A percentile compares a stretch with the other conserved stretches of the same genome.
Evolutionary conservation across 2,329 filamentous ascomycete species (phyloP).

Genomic region (Arthrobotrys megalospora): DNA sequence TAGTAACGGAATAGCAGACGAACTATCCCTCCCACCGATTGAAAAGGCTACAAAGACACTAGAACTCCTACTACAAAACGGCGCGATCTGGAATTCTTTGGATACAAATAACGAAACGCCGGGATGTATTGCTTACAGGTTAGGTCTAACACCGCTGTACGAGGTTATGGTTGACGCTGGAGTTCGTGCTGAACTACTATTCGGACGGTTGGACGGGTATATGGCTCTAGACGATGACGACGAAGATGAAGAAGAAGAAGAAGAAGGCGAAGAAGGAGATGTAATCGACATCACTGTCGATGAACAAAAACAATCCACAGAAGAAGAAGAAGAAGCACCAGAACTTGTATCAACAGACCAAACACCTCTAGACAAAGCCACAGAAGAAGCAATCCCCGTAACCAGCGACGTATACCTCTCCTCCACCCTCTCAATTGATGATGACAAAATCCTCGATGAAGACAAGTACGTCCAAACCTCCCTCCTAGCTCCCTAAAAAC

Average conservation of each 20-base stretch:
- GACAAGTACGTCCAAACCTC: constrained; percentile 62
- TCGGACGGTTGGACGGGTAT: constrained; percentile 86
- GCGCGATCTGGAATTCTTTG: constrained; percentile 97
- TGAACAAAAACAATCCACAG: constrained; percentile 61
- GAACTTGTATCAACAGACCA: constrained; percentile 34
- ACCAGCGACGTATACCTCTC: constrained; percentile 59
- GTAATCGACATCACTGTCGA: constrained; percentile 45
- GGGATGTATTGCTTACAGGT: constrained; percentile 81
- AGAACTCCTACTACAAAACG: constrained; percentile 83
- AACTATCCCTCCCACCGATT: constrained; percentile 66
- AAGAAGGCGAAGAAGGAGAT: constrained; percentile 63
- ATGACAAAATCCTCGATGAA: constrained; percentile 66
- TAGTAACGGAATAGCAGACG: constrained; percentile 61
- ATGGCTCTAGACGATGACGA: constrained; percentile 77
- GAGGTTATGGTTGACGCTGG: constrained; percentile 88
- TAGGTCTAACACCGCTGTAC: constrained; percentile 82
- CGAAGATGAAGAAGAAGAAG: constrained; percentile 66
- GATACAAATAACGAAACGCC: constrained; percentile 90
- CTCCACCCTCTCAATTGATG: constrained; percentile 53
- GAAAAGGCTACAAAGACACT: constrained; percentile 78
- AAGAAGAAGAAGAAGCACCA: constrained; percentile 63
- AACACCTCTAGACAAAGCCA: constrained; percentile 63
- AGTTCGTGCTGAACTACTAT: constrained; percentile 87
- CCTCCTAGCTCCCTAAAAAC: constrained; percentile 69
- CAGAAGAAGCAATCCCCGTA: constrained; percentile 62